Percentiles rank a stretch among this genome's conserved stretches.
Conservation (phyloP, 2,329 filamentous ascomycete species). For the Pseudocercospora vitis region DNA sequence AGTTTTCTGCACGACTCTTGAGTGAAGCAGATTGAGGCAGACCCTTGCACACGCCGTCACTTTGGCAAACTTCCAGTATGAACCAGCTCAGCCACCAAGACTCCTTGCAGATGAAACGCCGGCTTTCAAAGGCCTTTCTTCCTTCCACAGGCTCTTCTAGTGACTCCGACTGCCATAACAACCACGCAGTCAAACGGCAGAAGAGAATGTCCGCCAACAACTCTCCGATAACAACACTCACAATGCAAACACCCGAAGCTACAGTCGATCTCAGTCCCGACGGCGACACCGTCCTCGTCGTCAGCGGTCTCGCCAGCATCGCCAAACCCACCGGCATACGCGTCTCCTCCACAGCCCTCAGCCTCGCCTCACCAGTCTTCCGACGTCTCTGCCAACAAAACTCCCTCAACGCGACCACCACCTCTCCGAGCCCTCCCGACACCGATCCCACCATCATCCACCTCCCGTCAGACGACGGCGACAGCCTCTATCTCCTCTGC, state of each 20-base stretch:
- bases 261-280: slow-evolving; percentile 16
- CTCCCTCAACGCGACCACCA: not conserved
- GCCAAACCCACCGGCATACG: slow-evolving; percentile 25
- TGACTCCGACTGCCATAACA: slow-evolving; percentile 14
- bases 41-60: too few relatives aligned
- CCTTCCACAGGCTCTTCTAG: not conserved
- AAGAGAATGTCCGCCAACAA: slow-evolving; percentile 13
- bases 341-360: slow-evolving; percentile 26
- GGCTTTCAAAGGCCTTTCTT: not conserved
- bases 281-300: slow-evolving; percentile 22
- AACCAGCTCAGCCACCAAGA: not conserved
- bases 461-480: slow-evolving; percentile 28
- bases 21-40: not conserved
- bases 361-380: slow-evolving; percentile 29
- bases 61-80: too few relatives aligned
- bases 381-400: slow-evolving; percentile 14
- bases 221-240: not conserved
- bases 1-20: not conserved
- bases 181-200: slow-evolving; percentile 16
- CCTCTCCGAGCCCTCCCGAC: not conserved
- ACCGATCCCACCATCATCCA: slow-evolving; percentile 12
- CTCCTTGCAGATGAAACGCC: not conserved
- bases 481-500: slow-evolving; percentile 29
- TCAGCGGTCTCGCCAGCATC: slow-evolving; percentile 15
- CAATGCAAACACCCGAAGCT: not conserved